These are phyloP conservation scores for Bipolaris sorokiniana DNA, from an alignment of 2,329 filamentous ascomycete species.

Conservation along the genomic window DNA sequence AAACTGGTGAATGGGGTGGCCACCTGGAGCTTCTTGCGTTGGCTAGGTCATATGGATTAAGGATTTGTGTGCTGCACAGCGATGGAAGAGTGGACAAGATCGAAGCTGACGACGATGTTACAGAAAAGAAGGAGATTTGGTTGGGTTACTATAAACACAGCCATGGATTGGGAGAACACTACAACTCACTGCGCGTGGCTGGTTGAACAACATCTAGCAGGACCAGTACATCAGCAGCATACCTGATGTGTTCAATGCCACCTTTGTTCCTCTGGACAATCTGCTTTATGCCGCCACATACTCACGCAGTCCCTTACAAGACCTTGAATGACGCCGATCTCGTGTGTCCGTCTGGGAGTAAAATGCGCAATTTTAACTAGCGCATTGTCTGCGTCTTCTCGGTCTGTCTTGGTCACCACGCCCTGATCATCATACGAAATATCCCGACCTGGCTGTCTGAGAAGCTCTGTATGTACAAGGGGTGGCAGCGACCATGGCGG, in stretches of 20 bases:
- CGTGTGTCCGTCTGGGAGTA: constrained; percentile 63
- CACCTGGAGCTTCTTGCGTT: constrained; percentile 88
- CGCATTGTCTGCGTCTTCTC: constrained; percentile 48
- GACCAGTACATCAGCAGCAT: neutral
- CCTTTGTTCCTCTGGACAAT: constrained; percentile 6
- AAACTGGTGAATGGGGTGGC: constrained; percentile 95
- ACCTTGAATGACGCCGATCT: constrained; percentile 53
- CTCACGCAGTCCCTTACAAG: constrained; percentile 58
- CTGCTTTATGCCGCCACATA: constrained; percentile 53
- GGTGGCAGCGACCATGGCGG: constrained; percentile 76
- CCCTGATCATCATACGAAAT: constrained; percentile 66
- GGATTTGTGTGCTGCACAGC: constrained; percentile 82
- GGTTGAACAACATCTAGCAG: constrained; percentile 26
- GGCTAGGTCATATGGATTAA: constrained; percentile 77
- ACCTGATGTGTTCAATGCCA: constrained; percentile 4
- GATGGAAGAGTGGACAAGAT: constrained; percentile 82
- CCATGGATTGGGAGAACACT: constrained; percentile 94
- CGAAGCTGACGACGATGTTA: constrained; percentile 54
- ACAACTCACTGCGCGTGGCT: constrained; percentile 75
- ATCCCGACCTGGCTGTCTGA: constrained; percentile 71
- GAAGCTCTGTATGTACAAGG: constrained; percentile 73
- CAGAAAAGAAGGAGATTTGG: constrained; percentile 71
- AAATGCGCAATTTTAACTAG: constrained; percentile 59
- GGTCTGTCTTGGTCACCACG: constrained; percentile 56
- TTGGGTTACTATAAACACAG: constrained; percentile 93